Conservation (phyloP, 2,329 filamentous ascomycete species). For the Phaeophleospora eucalypticola region DNA sequence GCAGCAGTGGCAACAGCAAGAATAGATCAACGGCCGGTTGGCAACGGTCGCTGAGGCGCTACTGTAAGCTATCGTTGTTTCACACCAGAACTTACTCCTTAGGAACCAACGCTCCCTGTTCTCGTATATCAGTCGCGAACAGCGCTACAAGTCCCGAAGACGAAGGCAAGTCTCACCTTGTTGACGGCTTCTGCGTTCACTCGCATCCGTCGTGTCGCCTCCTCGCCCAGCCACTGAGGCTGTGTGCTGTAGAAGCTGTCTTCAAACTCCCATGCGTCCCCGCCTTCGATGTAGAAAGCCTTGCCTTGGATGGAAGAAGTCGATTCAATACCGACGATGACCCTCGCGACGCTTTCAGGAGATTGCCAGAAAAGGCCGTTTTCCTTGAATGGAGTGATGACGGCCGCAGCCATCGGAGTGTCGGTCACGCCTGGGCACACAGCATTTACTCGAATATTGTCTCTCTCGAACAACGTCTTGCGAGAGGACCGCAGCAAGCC, state of each 20-base stretch:
- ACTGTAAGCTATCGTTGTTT: neutral
- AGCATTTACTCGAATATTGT: slow-evolving; percentile 37
- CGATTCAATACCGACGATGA: slow-evolving; percentile 27
- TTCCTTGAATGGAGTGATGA: slow-evolving; percentile 17
- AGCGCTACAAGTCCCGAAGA: no score
- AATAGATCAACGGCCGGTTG: neutral
- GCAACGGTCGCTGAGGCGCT: neutral
- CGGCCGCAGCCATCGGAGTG: slow-evolving; percentile 31
- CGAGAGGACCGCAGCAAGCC: slow-evolving; percentile 24
- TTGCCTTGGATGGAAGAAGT: slow-evolving; percentile 38
- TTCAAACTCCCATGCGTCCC: slow-evolving; percentile 45
- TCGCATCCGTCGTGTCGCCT: slow-evolving; percentile 27
- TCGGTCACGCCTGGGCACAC: slow-evolving; percentile 44
- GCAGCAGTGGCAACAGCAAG: no score
- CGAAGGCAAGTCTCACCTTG: slow-evolving; percentile 10
- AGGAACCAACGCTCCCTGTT: neutral
- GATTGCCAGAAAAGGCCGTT: slow-evolving; percentile 19
- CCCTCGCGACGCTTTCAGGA: slow-evolving; percentile 21
- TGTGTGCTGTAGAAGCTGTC: slow-evolving; percentile 40
- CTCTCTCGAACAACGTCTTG: slow-evolving; percentile 22
- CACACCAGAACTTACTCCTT: neutral
- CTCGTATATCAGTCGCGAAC: neutral
- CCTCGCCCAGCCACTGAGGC: slow-evolving; percentile 41
- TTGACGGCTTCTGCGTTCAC: slow-evolving; percentile 22
- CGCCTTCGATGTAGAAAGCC: slow-evolving; percentile 43